Evolutionary conservation across 305 asterid species (phyloP), one percentile per base, ranked within the genome.

Genomic region (Fraxinus sp.): DNA sequence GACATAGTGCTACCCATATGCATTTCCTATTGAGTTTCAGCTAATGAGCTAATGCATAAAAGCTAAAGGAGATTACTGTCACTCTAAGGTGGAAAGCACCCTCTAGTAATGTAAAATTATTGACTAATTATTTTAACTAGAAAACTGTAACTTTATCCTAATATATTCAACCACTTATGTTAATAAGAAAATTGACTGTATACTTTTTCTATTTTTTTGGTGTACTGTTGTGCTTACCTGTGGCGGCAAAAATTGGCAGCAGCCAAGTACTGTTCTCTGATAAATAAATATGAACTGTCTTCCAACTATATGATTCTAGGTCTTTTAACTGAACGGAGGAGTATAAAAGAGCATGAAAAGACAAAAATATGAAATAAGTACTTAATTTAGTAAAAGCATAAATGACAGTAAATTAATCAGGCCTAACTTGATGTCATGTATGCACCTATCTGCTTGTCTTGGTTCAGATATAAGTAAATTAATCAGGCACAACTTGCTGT

Each of bases 1-100:
- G 66, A 66, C 72, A 22, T 22, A 62, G 37, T 68, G 71, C 32
- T 14, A 68, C 36, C 18, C 43, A 16, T 30, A 7, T 49, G 20
- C 72, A 64, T 64, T 76, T 77, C 66, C 75, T 36, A 79, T 46
- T 55, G 49, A 52, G 57, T 30, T 77, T 55, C 64, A 55, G 71
- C 49, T 80, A 37, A 75, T 64, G 18, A 9, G 6, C 70, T 18
- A 73, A 36, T 36, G 52, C 79, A 78, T 59, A 39, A 80, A 46
- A 16, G 78, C 24, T 41, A 9, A 1, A 33, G 20, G 4, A 32
- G 72, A n/a, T 68, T 30, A 33, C 43, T 37, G 11, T 36, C 77
- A 4, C 79, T 83, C 28, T 13, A 46, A 46, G 57, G 57, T 13
- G 57, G 57, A 46, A 46, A 46, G 18, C 57, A 46, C 57, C 57